These are phyloP conservation scores for Suillus tomentosus DNA, from an alignment of 768 basidiomycete species.

Conservation along the genomic window DNA sequence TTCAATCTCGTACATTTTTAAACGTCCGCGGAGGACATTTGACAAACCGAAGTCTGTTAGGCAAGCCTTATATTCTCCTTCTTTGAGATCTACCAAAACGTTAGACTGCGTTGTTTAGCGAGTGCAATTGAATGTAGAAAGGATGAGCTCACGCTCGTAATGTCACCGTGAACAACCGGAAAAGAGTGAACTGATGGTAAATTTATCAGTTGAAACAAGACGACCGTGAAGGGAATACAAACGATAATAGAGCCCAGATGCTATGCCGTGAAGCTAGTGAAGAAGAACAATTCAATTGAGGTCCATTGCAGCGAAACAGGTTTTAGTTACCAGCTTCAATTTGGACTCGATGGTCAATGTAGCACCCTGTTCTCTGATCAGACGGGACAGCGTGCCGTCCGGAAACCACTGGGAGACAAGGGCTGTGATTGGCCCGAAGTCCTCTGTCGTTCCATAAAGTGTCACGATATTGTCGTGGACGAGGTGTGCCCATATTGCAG, in stretches of 20 bases:
- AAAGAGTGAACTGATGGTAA: neutral
- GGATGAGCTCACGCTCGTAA: neutral
- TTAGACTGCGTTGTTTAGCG: slow-evolving; percentile 15
- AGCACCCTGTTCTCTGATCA: slow-evolving; percentile 8
- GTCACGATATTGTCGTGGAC: slow-evolving; percentile 21
- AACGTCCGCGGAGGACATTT: slow-evolving; percentile 35
- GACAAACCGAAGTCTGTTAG: slow-evolving; percentile 49
- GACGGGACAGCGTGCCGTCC: slow-evolving; percentile 7
- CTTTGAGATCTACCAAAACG: slow-evolving; percentile 11
- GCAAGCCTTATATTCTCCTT: slow-evolving; percentile 29
- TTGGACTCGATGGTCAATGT: slow-evolving; percentile 12
- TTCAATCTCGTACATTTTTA: slow-evolving; percentile 22
- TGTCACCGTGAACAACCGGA: slow-evolving; percentile 1
- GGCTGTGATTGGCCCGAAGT: slow-evolving; percentile 17
- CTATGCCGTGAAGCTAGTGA: slow-evolving; percentile 3
- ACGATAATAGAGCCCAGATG: slow-evolving; percentile 6
- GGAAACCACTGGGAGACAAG: slow-evolving; percentile 21
- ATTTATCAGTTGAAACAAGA: neutral
- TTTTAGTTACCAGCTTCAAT: slow-evolving; percentile 17
- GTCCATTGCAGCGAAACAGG: neutral
- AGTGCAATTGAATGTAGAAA: neutral
- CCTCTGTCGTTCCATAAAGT: slow-evolving; percentile 18
- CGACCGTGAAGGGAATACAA: neutral
- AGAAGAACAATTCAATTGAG: no score
- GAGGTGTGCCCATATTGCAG: slow-evolving; percentile 21